These are phyloP conservation scores for Populus hybrid DNA, from an alignment of 441 rosid species.

Conservation along the genomic window DNA sequence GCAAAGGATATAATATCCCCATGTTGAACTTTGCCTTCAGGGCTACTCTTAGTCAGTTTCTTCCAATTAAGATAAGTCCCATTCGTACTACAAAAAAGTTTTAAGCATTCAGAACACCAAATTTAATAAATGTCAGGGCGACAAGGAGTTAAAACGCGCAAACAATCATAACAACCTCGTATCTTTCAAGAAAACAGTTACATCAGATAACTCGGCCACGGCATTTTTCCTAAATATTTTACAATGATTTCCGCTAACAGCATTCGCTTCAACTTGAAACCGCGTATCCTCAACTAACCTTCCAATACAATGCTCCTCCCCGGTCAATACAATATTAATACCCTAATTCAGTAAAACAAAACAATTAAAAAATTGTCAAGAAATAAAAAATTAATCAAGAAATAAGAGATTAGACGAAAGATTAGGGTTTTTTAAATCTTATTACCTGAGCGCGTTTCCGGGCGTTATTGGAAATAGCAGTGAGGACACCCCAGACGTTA, in stretches of 20 bases:
- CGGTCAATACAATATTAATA: slow-evolving; percentile 66
- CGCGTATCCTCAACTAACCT: slow-evolving; percentile 55
- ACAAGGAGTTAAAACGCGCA: neutral
- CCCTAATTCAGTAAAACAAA: slow-evolving; percentile 42
- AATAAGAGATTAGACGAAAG: neutral
- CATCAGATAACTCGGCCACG: slow-evolving; percentile 26
- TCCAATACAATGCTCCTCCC: slow-evolving; percentile 72
- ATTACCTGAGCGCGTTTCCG: slow-evolving; percentile 78
- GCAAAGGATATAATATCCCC: slow-evolving; percentile 86
- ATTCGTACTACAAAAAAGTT: slow-evolving; percentile 53
- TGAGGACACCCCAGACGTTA: slow-evolving; percentile 87
- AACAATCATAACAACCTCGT: slow-evolving; percentile 48
- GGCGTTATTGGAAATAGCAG: slow-evolving; percentile 76
- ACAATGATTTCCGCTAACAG: slow-evolving; percentile 83
- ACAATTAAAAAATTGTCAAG: neutral
- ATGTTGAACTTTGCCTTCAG: slow-evolving; percentile 60
- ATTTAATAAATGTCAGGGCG: neutral
- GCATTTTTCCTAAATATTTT: slow-evolving; percentile 52
- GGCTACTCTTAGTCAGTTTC: slow-evolving; percentile 58
- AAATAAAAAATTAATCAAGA: neutral
- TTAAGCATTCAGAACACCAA: slow-evolving; percentile 1
- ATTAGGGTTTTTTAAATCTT: slow-evolving; percentile 5
- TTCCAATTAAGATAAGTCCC: slow-evolving; percentile 88
- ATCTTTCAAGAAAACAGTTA: slow-evolving; percentile 68
- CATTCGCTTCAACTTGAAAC: slow-evolving; percentile 63